Conservation (phyloP, 1,139 yeast species). For the Hansenula sp. region DNA sequence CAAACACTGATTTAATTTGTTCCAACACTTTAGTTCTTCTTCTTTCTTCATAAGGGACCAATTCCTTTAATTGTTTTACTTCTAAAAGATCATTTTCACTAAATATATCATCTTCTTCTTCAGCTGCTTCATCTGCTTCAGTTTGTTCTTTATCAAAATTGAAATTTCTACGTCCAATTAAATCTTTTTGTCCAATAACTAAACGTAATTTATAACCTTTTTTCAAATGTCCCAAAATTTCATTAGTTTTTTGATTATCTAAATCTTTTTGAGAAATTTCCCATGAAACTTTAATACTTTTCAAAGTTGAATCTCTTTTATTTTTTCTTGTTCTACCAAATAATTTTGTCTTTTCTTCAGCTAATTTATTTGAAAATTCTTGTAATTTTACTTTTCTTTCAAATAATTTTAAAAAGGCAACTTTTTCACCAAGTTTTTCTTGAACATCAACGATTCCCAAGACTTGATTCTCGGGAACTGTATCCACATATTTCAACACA, state of each 20-base stretch:
- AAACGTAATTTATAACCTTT: constrained; percentile 35
- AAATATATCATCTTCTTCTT: constrained; percentile 11
- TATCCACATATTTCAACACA: not conserved
- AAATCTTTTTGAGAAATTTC: constrained; percentile 37
- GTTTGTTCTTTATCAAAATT: constrained; percentile 10
- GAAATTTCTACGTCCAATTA: constrained; percentile 6
- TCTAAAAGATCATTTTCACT: constrained; percentile 13
- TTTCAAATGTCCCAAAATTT: constrained; percentile 32
- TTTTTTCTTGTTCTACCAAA: constrained; percentile 22
- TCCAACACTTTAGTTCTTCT: constrained; percentile 24
- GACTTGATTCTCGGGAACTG: constrained; percentile 7
- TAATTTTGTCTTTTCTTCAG: constrained; percentile 27
- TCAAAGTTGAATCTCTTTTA: constrained; percentile 26
- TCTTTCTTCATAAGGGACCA: constrained; percentile 15
- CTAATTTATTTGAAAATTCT: constrained; percentile 35
- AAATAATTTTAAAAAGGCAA: not conserved
- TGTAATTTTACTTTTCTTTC: constrained; percentile 29
- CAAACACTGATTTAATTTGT: constrained; percentile 28
- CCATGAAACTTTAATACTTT: constrained; percentile 40
- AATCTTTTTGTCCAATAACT: constrained; percentile 30
- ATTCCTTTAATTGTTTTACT: not conserved
- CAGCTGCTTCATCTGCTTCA: constrained; percentile 4
- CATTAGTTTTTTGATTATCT: constrained; percentile 38
- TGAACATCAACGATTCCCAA: constrained; percentile 15
- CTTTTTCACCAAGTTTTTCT: not conserved